Conservation (phyloP, 352 stramenopile species). For the Globisporangium camurandrum region DNA sequence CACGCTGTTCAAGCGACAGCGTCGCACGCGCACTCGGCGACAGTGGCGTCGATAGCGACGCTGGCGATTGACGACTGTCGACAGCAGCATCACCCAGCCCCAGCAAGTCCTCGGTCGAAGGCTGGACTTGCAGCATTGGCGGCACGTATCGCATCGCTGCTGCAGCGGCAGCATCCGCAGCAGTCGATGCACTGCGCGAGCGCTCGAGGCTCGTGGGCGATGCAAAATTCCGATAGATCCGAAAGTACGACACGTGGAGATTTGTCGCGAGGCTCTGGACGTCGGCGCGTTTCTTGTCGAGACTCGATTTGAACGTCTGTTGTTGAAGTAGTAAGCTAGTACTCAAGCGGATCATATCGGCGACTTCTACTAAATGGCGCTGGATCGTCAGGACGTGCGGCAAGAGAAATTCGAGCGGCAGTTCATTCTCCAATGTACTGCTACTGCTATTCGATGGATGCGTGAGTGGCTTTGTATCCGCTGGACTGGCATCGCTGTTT, state of each 20-base stretch:
- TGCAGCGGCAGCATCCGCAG: no score
- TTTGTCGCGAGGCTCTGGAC: constrained; percentile 81
- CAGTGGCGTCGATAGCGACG: not conserved
- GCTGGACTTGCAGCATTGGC: constrained; percentile 14
- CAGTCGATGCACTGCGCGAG: not conserved
- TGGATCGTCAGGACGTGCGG: constrained; percentile 64
- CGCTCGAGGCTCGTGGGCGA: constrained; percentile 15
- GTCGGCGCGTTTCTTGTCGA: constrained; percentile 74
- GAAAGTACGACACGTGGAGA: constrained; percentile 77
- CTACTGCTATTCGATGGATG: no score
- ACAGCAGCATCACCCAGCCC: constrained; percentile 16
- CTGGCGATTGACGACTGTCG: not conserved
- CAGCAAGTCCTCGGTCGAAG: constrained; percentile 55
- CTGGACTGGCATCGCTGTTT: constrained; percentile 1
- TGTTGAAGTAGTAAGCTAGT: constrained; percentile 58
- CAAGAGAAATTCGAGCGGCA: constrained; percentile 63
- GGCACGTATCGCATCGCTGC: constrained; percentile 6
- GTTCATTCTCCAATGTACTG: constrained; percentile 60
- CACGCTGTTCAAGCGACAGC: constrained; percentile 28
- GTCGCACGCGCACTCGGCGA: constrained; percentile 6
- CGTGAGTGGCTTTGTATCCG: constrained; percentile 21
- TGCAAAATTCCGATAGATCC: constrained; percentile 59
- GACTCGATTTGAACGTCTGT: constrained; percentile 80
- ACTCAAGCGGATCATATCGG: constrained; percentile 56
- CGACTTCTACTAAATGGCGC: constrained; percentile 53